phyloP scores from a whole-genome alignment of 306 rosid species.

The Rubus parviflorus region DNA sequence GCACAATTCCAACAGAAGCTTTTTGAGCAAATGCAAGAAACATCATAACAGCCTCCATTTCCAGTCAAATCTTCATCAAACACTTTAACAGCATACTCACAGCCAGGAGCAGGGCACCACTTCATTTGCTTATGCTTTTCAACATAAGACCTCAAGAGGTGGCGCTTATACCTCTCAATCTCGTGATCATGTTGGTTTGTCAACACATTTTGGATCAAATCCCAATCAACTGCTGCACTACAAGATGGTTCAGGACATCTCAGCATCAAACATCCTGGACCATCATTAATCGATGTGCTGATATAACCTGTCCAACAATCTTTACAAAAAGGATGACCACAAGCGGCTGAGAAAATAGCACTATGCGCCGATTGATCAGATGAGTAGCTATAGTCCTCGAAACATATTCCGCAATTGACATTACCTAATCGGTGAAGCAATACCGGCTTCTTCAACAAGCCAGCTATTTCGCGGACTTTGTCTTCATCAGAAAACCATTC shows the following conservation, averaged over 20 bases:
- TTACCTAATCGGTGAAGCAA: neutral
- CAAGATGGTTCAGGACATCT: conserved; percentile 88
- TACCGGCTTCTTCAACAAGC: conserved; percentile 43
- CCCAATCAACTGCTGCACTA: conserved; percentile 68
- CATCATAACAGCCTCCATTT: conserved; percentile 67
- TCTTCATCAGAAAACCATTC: conserved; percentile 68
- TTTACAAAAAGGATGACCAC: conserved; percentile 56
- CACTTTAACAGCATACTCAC: conserved; percentile 67
- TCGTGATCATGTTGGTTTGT: conserved; percentile 41
- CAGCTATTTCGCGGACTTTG: conserved; percentile 48
- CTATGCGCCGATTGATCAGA: neutral
- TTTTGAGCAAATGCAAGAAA: conserved; percentile 73
- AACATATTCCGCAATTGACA: conserved; percentile 50
- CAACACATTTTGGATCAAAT: conserved; percentile 51
- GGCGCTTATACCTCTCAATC: conserved; percentile 57
- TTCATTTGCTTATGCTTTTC: conserved; percentile 80
- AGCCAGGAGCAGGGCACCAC: conserved; percentile 93
- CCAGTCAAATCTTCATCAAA: conserved; percentile 52
- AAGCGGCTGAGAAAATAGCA: conserved; percentile 34
- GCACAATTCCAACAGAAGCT: conserved; percentile 95
- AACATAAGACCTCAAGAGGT: conserved; percentile 73
- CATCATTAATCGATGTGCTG: conserved; percentile 71
- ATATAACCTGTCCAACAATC: conserved; percentile 63
- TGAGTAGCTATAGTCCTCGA: conserved; percentile 26
- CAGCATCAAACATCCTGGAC: conserved; percentile 86